Evolutionary conservation across 2,329 filamentous ascomycete species (phyloP), one percentile per base, ranked within the genome.

Genomic region (Podosphaera xanthii): DNA sequence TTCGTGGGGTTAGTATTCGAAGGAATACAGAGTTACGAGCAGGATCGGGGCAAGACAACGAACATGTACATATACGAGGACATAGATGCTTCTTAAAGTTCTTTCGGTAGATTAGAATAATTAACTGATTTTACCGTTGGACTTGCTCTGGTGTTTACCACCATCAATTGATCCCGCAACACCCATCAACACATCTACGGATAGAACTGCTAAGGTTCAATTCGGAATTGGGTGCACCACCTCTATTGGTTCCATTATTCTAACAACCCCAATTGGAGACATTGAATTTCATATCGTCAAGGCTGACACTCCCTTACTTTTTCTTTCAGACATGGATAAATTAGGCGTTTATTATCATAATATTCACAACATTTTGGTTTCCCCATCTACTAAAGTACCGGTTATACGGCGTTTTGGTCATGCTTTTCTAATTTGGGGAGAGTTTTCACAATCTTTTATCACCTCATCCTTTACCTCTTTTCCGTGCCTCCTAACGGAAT

Each of bases 361-460:
- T 54, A 54, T 54, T 54, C 33, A 54, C 30, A 54, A 54, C 50
- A 54, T 54, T 40, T 40, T 40, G 36, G 36, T 40, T 40, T 40
- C 36, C 10, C 36, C 5, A 54, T 54, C 22, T 54, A 31, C 50
- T 54, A 33, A 54, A 34, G 30, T 54, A 6, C 50, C 50, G 34
- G 50, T 34, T 54, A 54, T 54, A 54, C 50, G 30, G 30, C 50
- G 50, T 54, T 54, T 54, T 54, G 50, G 50, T 35, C 50, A 54
- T 54, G 50, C 50, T 5, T 33, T 54, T 54, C 50, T 54, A 54
- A 54, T 54, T 54, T 54, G 50, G 50, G 50, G 50, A 34, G 33
- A 54, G 33, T 54, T 54, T 54, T 34, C 50, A 49, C 46, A 49
- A 49, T 49, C 46, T 49, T 49, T 49, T 30, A 49, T 49, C 1